These are phyloP conservation scores for Xylaria sp. DNA, from an alignment of 2,329 filamentous ascomycete genomes.

Conservation along the genomic window DNA sequence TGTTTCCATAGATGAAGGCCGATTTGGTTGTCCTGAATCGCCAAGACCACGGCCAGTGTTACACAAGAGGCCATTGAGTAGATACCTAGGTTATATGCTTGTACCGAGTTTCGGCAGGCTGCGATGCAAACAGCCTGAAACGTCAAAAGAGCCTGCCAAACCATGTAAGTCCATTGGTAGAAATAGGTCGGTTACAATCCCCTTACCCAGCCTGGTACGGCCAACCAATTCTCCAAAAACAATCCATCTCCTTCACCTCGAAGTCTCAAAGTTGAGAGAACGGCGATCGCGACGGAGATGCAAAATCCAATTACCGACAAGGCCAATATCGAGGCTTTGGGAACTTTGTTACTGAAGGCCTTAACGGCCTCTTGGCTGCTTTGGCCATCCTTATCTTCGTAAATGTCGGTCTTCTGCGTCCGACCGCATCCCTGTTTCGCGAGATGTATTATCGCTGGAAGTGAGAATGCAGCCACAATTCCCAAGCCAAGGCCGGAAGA, in stretches of 20 bases:
- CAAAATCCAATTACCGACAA: slow-evolving; percentile 65
- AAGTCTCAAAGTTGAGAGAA: slow-evolving; percentile 60
- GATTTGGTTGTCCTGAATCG: slow-evolving; percentile 58
- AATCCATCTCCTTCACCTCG: slow-evolving; percentile 50
- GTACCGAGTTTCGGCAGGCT: slow-evolving; percentile 62
- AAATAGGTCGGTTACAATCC: slow-evolving; percentile 31
- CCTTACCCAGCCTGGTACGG: slow-evolving; percentile 71
- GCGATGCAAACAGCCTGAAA: slow-evolving; percentile 63
- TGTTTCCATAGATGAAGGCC: slow-evolving; percentile 51
- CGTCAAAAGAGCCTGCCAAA: slow-evolving; percentile 60
- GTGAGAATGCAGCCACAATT: slow-evolving; percentile 41
- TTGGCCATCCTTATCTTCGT: slow-evolving; percentile 76
- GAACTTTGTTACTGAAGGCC: slow-evolving; percentile 69
- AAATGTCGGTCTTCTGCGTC: slow-evolving; percentile 58
- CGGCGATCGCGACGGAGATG: slow-evolving; percentile 66
- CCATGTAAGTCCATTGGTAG: slow-evolving; percentile 38
- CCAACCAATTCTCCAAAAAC: slow-evolving; percentile 69
- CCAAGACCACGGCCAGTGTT: slow-evolving; percentile 56
- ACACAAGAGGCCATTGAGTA: slow-evolving; percentile 62
- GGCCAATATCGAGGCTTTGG: slow-evolving; percentile 66
- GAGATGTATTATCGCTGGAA: slow-evolving; percentile 43
- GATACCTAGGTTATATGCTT: slow-evolving; percentile 64
- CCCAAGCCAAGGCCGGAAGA: slow-evolving; percentile 46
- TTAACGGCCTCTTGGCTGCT: slow-evolving; percentile 72
- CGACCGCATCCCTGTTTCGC: slow-evolving; percentile 39